Conservation (phyloP, 139 green algal genomes). For the Eudorina sp. region DNA sequence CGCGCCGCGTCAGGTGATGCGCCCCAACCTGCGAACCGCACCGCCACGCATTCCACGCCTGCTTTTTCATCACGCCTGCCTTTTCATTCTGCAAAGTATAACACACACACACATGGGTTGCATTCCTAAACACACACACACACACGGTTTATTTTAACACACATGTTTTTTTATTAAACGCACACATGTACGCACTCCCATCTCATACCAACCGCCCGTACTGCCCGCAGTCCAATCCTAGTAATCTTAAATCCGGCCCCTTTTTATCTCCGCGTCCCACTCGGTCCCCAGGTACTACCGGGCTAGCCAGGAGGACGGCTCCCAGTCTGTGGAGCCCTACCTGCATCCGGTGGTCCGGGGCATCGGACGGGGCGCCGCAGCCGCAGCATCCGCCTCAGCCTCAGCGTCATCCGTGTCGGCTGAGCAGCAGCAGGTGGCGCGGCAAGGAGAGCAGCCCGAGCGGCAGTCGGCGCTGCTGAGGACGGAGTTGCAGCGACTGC, state of each 20-base stretch:
- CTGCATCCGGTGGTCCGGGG: neutral
- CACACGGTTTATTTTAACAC: too few relatives aligned
- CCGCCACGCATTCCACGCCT: too few relatives aligned
- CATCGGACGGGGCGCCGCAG: neutral
- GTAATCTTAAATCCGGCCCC: neutral
- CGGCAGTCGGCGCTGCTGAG: neutral
- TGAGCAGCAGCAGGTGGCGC: constrained; percentile 11
- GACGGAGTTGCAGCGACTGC: neutral
- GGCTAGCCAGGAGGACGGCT: neutral
- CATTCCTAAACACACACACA: too few relatives aligned
- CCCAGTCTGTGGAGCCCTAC: neutral
- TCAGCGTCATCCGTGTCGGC: neutral
- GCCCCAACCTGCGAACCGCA: too few relatives aligned
- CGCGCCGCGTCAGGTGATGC: too few relatives aligned
- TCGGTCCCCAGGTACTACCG: neutral
- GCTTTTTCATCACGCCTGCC: too few relatives aligned
- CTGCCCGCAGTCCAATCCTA: neutral
- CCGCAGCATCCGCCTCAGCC: neutral
- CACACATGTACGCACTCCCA: neutral
- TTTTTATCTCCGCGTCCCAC: neutral
- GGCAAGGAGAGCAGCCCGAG: neutral
- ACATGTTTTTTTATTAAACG: neutral
- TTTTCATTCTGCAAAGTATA: too few relatives aligned
- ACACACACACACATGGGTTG: too few relatives aligned
- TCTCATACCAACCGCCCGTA: neutral